Conservation (phyloP, 2,329 filamentous ascomycete species). For the Pseudopyrenochaeta lycopersici region DNA sequence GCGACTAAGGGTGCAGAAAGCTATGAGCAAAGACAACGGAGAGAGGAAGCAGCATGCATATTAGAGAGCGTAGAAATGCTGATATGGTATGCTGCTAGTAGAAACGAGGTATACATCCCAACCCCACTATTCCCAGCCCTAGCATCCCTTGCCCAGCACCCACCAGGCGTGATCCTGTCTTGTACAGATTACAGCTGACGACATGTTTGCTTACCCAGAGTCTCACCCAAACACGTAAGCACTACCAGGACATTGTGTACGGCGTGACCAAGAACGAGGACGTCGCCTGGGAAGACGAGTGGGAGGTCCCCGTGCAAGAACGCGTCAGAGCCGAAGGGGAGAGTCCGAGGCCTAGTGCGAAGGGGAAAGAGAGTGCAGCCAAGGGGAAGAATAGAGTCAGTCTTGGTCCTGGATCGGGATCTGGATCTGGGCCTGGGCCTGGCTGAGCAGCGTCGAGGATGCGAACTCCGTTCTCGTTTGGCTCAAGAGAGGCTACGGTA, state of each 20-base stretch:
- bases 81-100: slow-evolving; percentile 40
- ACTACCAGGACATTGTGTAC: slow-evolving; percentile 42
- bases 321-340: background rate
- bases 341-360: slow-evolving; percentile 23
- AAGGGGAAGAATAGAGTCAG: slow-evolving; percentile 21
- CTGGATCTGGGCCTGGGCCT: background rate
- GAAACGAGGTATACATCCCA: slow-evolving; percentile 43
- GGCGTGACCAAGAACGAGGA: slow-evolving; percentile 27
- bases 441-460: background rate
- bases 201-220: slow-evolving; percentile 21
- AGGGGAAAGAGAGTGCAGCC: slow-evolving; percentile 23
- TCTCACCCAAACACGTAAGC: slow-evolving; percentile 38
- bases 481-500: no score
- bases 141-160: no score
- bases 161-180: no score
- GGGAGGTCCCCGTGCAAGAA: slow-evolving; percentile 16
- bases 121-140: background rate
- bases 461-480: no score
- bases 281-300: slow-evolving; percentile 27
- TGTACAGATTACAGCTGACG: background rate
- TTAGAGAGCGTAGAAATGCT: slow-evolving; percentile 49
- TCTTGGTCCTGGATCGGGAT: slow-evolving; percentile 1
- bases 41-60: slow-evolving; percentile 43
- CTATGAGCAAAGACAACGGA: slow-evolving; percentile 37
- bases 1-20: slow-evolving; percentile 17